Conservation (phyloP, 2,329 filamentous ascomycete genomes). For the Biscogniauxia marginata region DNA sequence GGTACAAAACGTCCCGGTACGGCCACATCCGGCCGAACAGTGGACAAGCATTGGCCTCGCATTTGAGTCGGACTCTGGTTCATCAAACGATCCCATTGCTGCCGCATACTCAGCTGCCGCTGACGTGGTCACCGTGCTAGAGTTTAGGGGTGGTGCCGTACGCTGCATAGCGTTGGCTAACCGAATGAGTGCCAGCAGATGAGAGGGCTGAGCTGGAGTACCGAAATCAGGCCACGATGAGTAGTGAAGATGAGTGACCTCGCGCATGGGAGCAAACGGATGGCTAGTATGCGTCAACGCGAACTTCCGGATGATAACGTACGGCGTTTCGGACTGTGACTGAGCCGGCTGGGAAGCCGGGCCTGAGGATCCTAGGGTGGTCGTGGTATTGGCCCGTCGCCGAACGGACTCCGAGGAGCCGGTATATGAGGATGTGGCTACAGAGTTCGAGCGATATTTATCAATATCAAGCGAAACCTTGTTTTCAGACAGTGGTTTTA, state of each 20-base stretch:
- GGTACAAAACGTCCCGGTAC: slow-evolving; percentile 94
- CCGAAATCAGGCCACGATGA: slow-evolving; percentile 98
- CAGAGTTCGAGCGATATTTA: slow-evolving; percentile 45
- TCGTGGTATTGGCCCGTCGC: slow-evolving; percentile 55
- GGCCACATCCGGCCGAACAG: slow-evolving; percentile 92
- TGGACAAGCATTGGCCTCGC: slow-evolving; percentile 82
- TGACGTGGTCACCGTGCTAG: slow-evolving; percentile 36
- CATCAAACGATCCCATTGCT: slow-evolving; percentile 50
- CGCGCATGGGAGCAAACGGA: slow-evolving; percentile 82
- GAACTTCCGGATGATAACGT: slow-evolving; percentile 84
- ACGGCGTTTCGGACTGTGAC: slow-evolving; percentile 58
- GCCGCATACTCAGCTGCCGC: slow-evolving; percentile 28
- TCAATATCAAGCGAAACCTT: slow-evolving; percentile 74
- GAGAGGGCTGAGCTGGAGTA: slow-evolving; percentile 81
- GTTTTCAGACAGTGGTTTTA: slow-evolving; percentile 79
- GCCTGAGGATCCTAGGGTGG: slow-evolving; percentile 37
- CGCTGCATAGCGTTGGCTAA: slow-evolving; percentile 75
- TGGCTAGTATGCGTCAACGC: slow-evolving; percentile 72
- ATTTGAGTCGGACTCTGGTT: slow-evolving; percentile 54
- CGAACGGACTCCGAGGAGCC: slow-evolving; percentile 41
- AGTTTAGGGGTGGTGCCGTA: slow-evolving; percentile 49
- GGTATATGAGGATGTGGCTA: slow-evolving; percentile 29
- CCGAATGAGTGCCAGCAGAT: slow-evolving; percentile 86
- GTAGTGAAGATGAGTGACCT: slow-evolving; percentile 94
- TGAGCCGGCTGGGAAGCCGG: slow-evolving; percentile 28